Base-by-base conservation (phyloP, 140 eudicot species). In the Senecio squalidus region DNA sequence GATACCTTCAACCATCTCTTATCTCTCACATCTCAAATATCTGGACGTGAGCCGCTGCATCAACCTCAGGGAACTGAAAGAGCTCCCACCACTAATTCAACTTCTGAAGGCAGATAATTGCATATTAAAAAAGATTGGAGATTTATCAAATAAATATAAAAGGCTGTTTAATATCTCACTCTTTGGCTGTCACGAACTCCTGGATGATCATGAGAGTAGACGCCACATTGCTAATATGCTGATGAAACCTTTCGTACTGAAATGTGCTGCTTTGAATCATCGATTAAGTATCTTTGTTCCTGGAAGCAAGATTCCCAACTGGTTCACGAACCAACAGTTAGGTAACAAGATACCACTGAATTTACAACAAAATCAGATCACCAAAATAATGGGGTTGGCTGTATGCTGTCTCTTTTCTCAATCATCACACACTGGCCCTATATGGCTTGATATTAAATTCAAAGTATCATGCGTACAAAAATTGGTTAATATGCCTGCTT, bases 31-130 rank as follows among this genome's bases (percentile, higher is more conserved):
- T 29, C 61, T 55, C 9, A 55, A 28, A 31, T 55, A 18, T 26
- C 61, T 55, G 25, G 16, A 30, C 7, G 41, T 55, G 30, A 55
- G 44, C 18, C 7, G 5, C 17, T 55, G 61, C 20, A 5, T 2
- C 44, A 9, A 10, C 44, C 61, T 55, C 43, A 29, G 15, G 8
- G 25, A 55, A 7, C 44, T 55, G 4, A 26, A 38, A 28, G 45
- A 55, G 44, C 61, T 55, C 30, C 61, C 61, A 18, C 30, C 61
- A 55, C 61, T 17, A 28, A 55, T 55, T 55, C 61, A 55, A 55
- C 43, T 55, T 29, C 43, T 55, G 17, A 55, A 15, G 61, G 61
- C 61, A 30, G 26, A 55, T 28, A 9, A 23, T 30, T 55, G 45
- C 44, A 16, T 0, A 2, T 55, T 55, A 43, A 14, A 30, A 16